phyloP scores from a whole-genome alignment of 1,284 basidiomycete genomes.

The Austropuccinia psidii region DNA sequence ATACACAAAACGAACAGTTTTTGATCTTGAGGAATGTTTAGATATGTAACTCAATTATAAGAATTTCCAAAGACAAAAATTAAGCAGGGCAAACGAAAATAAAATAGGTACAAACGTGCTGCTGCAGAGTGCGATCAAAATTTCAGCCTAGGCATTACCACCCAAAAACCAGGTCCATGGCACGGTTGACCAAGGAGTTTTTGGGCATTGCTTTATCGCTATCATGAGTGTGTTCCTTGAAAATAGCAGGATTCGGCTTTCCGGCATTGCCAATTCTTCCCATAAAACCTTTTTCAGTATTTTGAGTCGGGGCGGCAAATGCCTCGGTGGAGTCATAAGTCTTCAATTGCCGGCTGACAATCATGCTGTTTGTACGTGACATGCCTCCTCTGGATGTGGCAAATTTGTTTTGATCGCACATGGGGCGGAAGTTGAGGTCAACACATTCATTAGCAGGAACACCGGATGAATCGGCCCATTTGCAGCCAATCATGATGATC shows the following conservation, averaged over 20 bases:
- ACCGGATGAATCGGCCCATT: slow-evolving; percentile 56
- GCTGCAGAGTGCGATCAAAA: too few species aligned
- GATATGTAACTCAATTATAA: too few species aligned
- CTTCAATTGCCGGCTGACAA: slow-evolving; percentile 17
- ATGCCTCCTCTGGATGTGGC: neutral
- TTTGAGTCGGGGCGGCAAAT: slow-evolving; percentile 22
- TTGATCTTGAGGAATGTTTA: too few species aligned
- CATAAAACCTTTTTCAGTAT: slow-evolving; percentile 3
- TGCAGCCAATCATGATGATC: slow-evolving; percentile 69
- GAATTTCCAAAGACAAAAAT: too few species aligned
- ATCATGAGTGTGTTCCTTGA: neutral
- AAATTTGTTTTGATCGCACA: neutral
- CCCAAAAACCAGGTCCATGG: slow-evolving; percentile 27
- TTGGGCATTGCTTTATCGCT: neutral
- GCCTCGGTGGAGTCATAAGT: slow-evolving; percentile 20
- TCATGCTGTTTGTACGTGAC: neutral
- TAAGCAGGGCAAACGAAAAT: too few species aligned
- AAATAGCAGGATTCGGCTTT: slow-evolving; percentile 29
- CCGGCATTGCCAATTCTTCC: slow-evolving; percentile 20
- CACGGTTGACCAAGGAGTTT: slow-evolving; percentile 26
- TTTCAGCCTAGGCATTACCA: too few species aligned
- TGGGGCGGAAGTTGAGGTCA: neutral
- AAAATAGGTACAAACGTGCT: too few species aligned
- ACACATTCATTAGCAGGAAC: neutral
- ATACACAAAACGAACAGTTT: too few species aligned